Conservation (phyloP, 176 grass and related monocot species). For the Lolium perenne region DNA sequence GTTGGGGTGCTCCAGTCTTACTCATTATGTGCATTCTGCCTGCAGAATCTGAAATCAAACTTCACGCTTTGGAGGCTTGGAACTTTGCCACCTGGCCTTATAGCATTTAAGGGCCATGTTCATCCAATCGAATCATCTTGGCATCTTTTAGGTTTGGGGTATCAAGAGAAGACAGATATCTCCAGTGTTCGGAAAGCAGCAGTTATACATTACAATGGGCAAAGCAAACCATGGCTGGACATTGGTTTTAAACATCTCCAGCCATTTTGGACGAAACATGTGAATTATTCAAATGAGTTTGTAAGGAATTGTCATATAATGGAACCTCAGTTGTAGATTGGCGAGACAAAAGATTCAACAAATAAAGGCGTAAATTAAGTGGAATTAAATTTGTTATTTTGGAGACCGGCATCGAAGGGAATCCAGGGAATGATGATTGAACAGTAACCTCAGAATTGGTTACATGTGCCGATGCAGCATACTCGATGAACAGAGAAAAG, state of each 20-base stretch:
- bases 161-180: constrained; percentile 94
- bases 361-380: constrained; percentile 53
- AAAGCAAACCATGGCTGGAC: constrained; percentile 94
- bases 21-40: constrained; percentile 11
- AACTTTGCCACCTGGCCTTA: constrained; percentile 92
- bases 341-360: constrained; percentile 32
- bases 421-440: constrained; percentile 40
- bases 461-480: constrained; percentile 42
- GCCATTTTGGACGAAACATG: constrained; percentile 94
- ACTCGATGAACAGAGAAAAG: constrained; percentile 48
- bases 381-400: constrained; percentile 79
- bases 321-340: constrained; percentile 75
- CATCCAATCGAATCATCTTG: constrained; percentile 84
- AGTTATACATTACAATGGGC: constrained; percentile 96
- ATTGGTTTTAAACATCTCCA: constrained; percentile 87
- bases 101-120: constrained; percentile 93
- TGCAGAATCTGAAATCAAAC: constrained; percentile 95
- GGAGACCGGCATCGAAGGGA: constrained; percentile 44
- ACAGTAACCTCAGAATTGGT: constrained; percentile 27
- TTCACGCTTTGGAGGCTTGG: constrained; percentile 97
- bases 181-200: constrained; percentile 71
- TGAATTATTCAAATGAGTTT: constrained; percentile 95
- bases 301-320: constrained; percentile 94
- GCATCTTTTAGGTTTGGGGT: constrained; percentile 94
- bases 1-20: constrained; percentile 2